Conservation (phyloP, 176 grass and related monocot genomes). For the Guadua angustifolia region DNA sequence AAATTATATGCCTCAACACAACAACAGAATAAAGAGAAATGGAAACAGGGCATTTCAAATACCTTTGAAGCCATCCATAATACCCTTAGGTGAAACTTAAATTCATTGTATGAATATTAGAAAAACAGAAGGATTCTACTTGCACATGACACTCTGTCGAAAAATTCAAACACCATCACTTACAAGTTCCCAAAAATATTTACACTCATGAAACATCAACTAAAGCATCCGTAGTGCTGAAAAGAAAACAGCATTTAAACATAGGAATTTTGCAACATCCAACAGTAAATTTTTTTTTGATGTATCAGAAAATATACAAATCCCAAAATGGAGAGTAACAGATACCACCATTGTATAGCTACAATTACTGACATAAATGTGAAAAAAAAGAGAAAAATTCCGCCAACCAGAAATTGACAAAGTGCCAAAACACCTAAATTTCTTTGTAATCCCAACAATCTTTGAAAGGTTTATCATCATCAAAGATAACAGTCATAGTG, state of each 20-base stretch:
- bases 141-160: not conserved
- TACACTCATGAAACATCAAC: not conserved
- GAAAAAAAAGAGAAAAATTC: not conserved
- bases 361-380: not conserved
- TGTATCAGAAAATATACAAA: not conserved
- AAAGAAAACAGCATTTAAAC: not conserved
- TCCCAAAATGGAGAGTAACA: not conserved
- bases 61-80: not conserved
- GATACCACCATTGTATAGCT: not conserved
- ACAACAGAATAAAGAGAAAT: not conserved
- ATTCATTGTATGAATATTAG: not conserved
- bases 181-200: slow-evolving; percentile 4
- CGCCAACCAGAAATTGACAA: not conserved
- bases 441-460: not conserved
- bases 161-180: slow-evolving; percentile 23
- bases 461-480: not conserved
- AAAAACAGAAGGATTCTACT: not conserved
- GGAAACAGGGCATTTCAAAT: not conserved
- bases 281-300: not conserved
- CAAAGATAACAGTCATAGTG: not conserved
- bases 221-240: not conserved
- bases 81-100: not conserved
- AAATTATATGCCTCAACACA: not conserved
- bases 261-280: not conserved
- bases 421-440: not conserved